phyloP scores from a whole-genome alignment of 2,329 filamentous ascomycete genomes.

The Pseudogymnoascus sp. region DNA sequence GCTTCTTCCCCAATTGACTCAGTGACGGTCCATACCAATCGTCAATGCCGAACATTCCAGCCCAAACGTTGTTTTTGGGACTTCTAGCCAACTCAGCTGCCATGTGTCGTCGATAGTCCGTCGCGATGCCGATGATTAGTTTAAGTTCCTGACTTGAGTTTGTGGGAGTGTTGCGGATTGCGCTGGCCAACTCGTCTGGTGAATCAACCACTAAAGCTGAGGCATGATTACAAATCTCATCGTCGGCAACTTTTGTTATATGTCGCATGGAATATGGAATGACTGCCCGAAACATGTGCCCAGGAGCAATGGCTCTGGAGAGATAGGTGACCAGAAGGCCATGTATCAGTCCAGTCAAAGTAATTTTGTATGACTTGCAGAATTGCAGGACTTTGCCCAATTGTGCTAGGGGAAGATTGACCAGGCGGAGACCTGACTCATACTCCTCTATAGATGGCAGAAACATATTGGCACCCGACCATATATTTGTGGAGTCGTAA shows the following conservation, averaged over 20 bases:
- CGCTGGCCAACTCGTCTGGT: neutral
- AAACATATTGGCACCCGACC: neutral
- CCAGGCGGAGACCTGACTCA: neutral
- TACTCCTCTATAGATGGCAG: neutral
- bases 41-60: neutral
- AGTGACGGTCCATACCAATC: neutral
- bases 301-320: slow-evolving; percentile 7
- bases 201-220: slow-evolving; percentile 10
- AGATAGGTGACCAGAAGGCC: slow-evolving; percentile 16
- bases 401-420: neutral
- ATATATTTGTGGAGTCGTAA: neutral
- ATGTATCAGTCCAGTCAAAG: slow-evolving; percentile 21
- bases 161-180: neutral
- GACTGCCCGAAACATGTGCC: neutral
- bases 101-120: slow-evolving; percentile 12
- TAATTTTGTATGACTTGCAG: slow-evolving; percentile 13
- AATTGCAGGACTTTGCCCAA: slow-evolving; percentile 5
- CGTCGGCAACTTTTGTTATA: slow-evolving; percentile 12
- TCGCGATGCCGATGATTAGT: slow-evolving; percentile 10
- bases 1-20: neutral
- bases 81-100: slow-evolving; percentile 11
- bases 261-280: slow-evolving; percentile 21
- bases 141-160: neutral
- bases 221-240: slow-evolving; percentile 21
- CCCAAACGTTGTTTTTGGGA: neutral